Base-by-base conservation (phyloP, 2,329 filamentous ascomycete genomes). In the Xylaria hypoxylon region DNA sequence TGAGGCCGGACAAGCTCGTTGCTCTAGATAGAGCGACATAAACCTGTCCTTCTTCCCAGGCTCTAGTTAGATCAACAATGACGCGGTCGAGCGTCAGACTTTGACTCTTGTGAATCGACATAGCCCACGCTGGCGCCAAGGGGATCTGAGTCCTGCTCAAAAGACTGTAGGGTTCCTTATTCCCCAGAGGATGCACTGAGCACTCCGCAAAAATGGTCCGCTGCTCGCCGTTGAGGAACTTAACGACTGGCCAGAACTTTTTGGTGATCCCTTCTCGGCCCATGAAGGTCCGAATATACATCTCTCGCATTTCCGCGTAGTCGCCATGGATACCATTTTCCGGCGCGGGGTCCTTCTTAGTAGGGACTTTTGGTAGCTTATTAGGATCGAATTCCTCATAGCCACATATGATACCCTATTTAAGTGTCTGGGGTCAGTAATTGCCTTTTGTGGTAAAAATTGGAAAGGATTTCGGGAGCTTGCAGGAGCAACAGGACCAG, bases 21-120 rank as follows among this genome's bases (percentile, higher is more conserved):
- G 85, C 87, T 68, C 87, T 77, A 22, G 85, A 87, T 17, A 90
- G 79, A n/a, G 87, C 87, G 7, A 90, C 89, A 63, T 91, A 90
- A 0, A 84, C 83, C 76, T 90, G 87, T 0, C 87, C 87, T 31
- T 82, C 79, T 64, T 86, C 85, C 70, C 89, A 90, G 0, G 81
- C 81, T 5, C 76, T 74, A 0, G 75, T 73, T 5, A 90, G 73
- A 71, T 90, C 77, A 1, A 90, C 86, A 1, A 84, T 80, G 1
- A 87, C 87, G 3, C 82, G 81, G 22, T 89, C 84, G 3, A 91
- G 77, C 1, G 87, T 89, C 80, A 90, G 85, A 2, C 88, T 87
- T 77, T 90, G 86, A 3, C 82, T 82, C 74, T 89, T 90, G 74
- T 91, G 89, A 2, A 89, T 84, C 0, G 84, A 90, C 71, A 90